Base-by-base conservation (phyloP, 805 yeast genomes). In the Yarrowia sp. region DNA sequence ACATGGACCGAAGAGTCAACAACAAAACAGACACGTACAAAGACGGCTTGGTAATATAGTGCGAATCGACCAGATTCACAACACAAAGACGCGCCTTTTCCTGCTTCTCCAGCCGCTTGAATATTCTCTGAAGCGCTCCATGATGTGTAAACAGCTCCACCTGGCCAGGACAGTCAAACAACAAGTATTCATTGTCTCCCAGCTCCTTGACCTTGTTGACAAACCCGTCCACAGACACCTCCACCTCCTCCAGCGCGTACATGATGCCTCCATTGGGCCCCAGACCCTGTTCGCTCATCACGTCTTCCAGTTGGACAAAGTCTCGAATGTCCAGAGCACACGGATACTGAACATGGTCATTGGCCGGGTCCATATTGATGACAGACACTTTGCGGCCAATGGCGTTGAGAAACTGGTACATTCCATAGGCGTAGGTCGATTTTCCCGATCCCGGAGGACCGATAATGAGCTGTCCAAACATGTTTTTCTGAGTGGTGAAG, bases 361-460 rank as follows among this genome's bases (percentile, higher is more conserved):
- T 91, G 0, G 97, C 96, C 1, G 98, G 98, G 73, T 95, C 99
- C 68, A 95, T 81, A 72, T 95, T 95, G 21, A 95, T 79, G 1
- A 95, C 82, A n/a, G 90, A 81, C 54, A 89, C 85, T 70, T 90
- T 88, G 67, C 99, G 80, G 6, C 99, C 99, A 61, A 96, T 92
- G 1, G 98, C 97, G 66, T 89, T 88, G 70, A 93, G 81, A 75
- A 95, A 95, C 78, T 95, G 98, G 68, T 83, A 83, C 85, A 93
- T 79, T 46, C 99, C 99, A 74, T 86, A 80, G 74, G 98, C 92
- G 74, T 90, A 95, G 0, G 99, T 96, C 0, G 97, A 90, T 72
- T 95, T 95, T 0, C 99, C 99, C 0, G 96, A 83, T 0, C 99
- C 99, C 0, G 99, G 99, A 0, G 99, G 98, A 0, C 99, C 99